phyloP scores from a whole-genome alignment of 1,284 basidiomycete genomes.

The Malassezia arunalokei region DNA sequence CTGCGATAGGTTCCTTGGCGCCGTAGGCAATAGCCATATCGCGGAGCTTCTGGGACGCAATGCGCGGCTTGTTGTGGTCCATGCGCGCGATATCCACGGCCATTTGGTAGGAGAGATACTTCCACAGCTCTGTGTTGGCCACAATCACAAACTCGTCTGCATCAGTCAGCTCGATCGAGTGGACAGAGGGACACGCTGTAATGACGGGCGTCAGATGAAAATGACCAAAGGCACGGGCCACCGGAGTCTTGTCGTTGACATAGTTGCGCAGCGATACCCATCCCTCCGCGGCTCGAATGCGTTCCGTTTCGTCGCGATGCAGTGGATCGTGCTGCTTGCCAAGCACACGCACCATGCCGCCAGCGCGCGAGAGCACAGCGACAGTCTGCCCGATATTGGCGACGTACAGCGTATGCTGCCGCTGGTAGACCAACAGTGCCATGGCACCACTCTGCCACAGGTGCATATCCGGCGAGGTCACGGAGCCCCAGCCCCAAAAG shows the following conservation, averaged over 20 bases:
- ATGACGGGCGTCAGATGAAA: conserved; percentile 82
- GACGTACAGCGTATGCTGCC: conserved; percentile 68
- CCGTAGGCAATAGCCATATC: conserved; percentile 97
- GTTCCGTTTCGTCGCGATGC: conserved; percentile 66
- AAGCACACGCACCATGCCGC: conserved; percentile 64
- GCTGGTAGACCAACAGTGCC: conserved; percentile 74
- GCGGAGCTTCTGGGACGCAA: conserved; percentile 88
- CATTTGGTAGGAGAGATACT: conserved; percentile 83
- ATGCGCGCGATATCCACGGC: conserved; percentile 90
- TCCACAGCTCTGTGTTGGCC: conserved; percentile 85
- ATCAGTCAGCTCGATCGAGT: conserved; percentile 61
- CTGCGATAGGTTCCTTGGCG: conserved; percentile 85
- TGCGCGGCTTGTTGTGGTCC: conserved; percentile 75
- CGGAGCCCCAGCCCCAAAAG: conserved; percentile 19
- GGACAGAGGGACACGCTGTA: conserved; percentile 74
- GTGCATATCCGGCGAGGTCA: conserved; percentile 18
- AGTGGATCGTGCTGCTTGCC: conserved; percentile 82
- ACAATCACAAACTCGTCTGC: conserved; percentile 94
- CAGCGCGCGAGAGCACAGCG: conserved; percentile 69
- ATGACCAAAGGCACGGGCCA: conserved; percentile 86
- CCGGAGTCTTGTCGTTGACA: conserved; percentile 82
- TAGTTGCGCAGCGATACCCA: conserved; percentile 90
- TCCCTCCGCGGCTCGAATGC: conserved; percentile 82
- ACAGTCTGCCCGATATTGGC: conserved; percentile 83
- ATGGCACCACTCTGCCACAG: conserved; percentile 52